Conservation (phyloP, 805 yeast species). For the Kodamaea nitidulidarum region DNA sequence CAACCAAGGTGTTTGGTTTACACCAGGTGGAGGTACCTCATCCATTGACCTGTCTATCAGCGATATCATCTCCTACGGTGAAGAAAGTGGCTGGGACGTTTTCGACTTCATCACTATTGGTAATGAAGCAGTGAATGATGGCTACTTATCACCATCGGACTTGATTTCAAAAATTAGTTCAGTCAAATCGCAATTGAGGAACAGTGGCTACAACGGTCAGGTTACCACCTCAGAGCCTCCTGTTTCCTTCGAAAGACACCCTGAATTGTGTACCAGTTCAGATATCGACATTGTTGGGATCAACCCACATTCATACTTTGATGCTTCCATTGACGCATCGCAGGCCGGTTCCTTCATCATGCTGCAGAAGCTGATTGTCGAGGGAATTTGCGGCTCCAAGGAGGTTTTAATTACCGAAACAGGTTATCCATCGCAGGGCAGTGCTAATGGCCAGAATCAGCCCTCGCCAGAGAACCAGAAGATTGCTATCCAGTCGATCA, state of each 20-base stretch:
- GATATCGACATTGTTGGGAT: constrained; percentile 80
- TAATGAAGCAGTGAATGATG: constrained; percentile 76
- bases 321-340: constrained; percentile 54
- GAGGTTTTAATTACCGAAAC: constrained; percentile 73
- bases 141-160: constrained; percentile 57
- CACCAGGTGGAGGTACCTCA: constrained; percentile 30
- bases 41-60: constrained; percentile 61
- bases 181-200: constrained; percentile 54
- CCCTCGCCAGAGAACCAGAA: constrained; percentile 70
- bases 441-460: constrained; percentile 64
- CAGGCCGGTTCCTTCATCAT: constrained; percentile 68
- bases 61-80: constrained; percentile 46
- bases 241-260: constrained; percentile 57
- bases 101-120: constrained; percentile 79
- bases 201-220: constrained; percentile 73
- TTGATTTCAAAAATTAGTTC: constrained; percentile 59
- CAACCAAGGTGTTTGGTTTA: constrained; percentile 87
- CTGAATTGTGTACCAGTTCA: constrained; percentile 63
- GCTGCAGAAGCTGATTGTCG: constrained; percentile 56
- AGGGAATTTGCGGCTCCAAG: constrained; percentile 52
- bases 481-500: constrained; percentile 61
- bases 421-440: constrained; percentile 81
- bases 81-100: constrained; percentile 61
- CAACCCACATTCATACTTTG: constrained; percentile 85
- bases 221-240: constrained; percentile 91